Evolutionary conservation across 106 monocot species (phyloP), one percentile per base, ranked within the genome.

Genomic region (Alisma plantagoaquatica): DNA sequence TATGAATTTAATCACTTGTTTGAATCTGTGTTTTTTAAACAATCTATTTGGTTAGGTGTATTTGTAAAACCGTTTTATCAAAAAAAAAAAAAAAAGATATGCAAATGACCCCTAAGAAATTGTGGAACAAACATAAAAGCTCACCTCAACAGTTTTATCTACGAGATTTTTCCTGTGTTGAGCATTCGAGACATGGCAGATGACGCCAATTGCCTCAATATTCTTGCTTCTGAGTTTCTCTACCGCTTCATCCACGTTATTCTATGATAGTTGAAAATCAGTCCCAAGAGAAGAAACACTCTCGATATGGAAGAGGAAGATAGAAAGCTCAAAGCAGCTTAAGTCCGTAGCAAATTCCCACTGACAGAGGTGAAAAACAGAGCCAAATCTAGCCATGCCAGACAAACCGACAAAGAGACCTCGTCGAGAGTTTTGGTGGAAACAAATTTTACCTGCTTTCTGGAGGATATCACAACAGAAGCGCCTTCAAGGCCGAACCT

Each of bases 401-500:
- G 31, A 55, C 44, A 59, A 43, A 43, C 25, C 7, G n/a, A n/a
- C n/a, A n/a, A n/a, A n/a, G n/a, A n/a, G n/a, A n/a, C n/a, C n/a
- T n/a, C n/a, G n/a, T 26, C 15, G 16, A 26, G 8, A 11, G 17
- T 6, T 26, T 51, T 15, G 24, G 51, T 21, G 38, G 60, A 23
- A 64, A 23, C 45, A 46, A 23, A 43, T n/a, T n/a, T n/a, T n/a
- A 92, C 93, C 80, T 87, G 81, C 71, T 76, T 84, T n/a, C 96
- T 70, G 24, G 96, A 96, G 44, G 96, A 96, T 77, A 96, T 54
- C 31, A 96, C 78, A 63, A 88, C 75, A 22, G 81, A 56, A 49
- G 96, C 96, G 43, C 96, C 96, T 25, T 96, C 88, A 25, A 59
- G 24, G 41, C 84, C 96, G 44, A 96, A 74, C n/a, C 96, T 74